Evolutionary conservation across 2,329 filamentous ascomycete genomes (phyloP).

Genomic region (Beauveria sp.): DNA sequence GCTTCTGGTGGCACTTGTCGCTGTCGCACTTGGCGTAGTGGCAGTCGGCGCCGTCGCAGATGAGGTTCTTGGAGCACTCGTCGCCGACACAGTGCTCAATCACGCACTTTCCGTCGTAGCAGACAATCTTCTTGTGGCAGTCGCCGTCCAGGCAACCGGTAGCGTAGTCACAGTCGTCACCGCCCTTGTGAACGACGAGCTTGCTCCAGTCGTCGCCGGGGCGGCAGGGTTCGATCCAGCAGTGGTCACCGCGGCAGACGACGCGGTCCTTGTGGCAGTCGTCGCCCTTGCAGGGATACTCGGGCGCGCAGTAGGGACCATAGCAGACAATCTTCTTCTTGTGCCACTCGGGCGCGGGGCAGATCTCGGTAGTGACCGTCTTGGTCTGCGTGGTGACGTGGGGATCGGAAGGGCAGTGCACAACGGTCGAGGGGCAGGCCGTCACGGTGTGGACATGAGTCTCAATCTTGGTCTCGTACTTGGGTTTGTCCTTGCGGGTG

Average conservation of each 20-base stretch:
- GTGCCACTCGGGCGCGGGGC: conserved; percentile 18
- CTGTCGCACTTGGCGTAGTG: conserved; percentile 23
- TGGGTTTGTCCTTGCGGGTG: conserved; percentile 8
- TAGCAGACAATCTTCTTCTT: conserved; percentile 29
- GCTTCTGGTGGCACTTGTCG: conserved; percentile 23
- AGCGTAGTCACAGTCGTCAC: conserved; percentile 22
- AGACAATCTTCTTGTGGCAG: conserved; percentile 26
- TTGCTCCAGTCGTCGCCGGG: conserved; percentile 22
- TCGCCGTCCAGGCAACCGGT: conserved; percentile 17
- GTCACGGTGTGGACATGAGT: conserved; percentile 23
- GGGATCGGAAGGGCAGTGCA: conserved; percentile 19
- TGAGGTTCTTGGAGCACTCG: conserved; percentile 25
- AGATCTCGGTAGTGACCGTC: conserved; percentile 19
- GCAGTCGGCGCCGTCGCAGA: conserved; percentile 26
- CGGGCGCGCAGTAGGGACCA: conserved; percentile 25
- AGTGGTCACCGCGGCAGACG: conserved; percentile 24
- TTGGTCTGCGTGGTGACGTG: conserved; percentile 17
- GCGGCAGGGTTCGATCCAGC: conserved; percentile 21
- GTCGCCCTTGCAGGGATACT: conserved; percentile 20
- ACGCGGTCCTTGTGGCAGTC: conserved; percentile 23
- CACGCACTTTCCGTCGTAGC: conserved; percentile 24
- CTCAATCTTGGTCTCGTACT: conserved; percentile 22
- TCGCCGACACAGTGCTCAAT: conserved; percentile 21
- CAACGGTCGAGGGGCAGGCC: conserved; percentile 18
- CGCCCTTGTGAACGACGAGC: conserved; percentile 22